phyloP scores from a whole-genome alignment of 176 grass and related monocot species.

The Secale cereale region DNA sequence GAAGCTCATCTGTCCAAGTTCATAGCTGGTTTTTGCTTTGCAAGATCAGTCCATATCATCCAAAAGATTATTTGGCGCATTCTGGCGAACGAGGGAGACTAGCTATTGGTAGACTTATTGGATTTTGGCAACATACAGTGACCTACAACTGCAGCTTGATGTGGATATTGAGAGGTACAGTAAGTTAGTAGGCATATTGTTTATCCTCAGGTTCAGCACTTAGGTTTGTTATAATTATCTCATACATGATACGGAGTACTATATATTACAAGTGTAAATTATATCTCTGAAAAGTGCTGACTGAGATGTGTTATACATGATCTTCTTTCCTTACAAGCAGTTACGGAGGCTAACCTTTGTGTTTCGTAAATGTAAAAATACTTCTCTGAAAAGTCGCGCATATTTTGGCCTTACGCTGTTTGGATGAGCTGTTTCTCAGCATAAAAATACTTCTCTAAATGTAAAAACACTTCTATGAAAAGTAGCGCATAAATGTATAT shows the following conservation, averaged over 20 bases:
- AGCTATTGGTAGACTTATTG: background rate
- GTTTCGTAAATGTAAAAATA: background rate
- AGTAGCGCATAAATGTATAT: no score
- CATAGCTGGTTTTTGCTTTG: background rate
- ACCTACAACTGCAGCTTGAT: background rate
- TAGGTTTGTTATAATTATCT: background rate
- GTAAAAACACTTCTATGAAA: no score
- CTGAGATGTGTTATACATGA: background rate
- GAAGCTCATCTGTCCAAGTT: constrained; percentile 1
- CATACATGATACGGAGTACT: background rate
- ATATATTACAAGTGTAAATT: background rate
- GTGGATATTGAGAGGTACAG: background rate
- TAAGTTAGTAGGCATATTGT: background rate
- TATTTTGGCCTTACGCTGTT: background rate
- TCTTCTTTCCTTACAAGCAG: background rate
- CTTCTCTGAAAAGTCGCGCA: background rate
- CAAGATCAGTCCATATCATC: background rate
- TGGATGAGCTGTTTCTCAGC: background rate
- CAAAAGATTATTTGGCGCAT: constrained; percentile 10
- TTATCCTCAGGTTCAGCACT: background rate
- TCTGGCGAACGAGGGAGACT: background rate
- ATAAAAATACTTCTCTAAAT: no score
- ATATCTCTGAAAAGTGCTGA: background rate
- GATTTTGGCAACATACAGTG: background rate
- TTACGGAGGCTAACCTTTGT: background rate